Percentiles rank a stretch among this genome's conserved stretches.
These are phyloP conservation scores for Nemania sp. DNA, from an alignment of 2,329 filamentous ascomycete genomes.

Conservation along the genomic window DNA sequence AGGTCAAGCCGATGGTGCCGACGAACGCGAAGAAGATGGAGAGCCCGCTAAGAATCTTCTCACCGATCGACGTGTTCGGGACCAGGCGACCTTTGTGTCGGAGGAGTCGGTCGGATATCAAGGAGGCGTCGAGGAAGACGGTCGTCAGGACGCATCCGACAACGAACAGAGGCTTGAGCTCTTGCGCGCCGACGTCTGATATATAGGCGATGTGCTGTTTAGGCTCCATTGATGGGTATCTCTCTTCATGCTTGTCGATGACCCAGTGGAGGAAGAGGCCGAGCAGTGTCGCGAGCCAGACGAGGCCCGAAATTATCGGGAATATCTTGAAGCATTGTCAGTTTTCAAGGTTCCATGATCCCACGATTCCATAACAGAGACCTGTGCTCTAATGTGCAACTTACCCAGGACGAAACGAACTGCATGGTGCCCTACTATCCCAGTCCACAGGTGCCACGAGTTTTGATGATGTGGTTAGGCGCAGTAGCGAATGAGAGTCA, in stretches of 20 bases:
- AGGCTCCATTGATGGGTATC: slow-evolving; percentile 63
- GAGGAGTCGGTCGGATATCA: slow-evolving; percentile 81
- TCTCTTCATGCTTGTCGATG: slow-evolving; percentile 53
- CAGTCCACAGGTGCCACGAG: not conserved
- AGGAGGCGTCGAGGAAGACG: slow-evolving; percentile 78
- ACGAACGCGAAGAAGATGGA: slow-evolving; percentile 70
- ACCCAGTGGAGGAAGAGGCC: slow-evolving; percentile 73
- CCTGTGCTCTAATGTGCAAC: slow-evolving; percentile 3
- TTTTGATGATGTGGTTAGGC: not conserved
- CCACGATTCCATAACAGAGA: not conserved
- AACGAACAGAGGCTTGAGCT: slow-evolving; percentile 78
- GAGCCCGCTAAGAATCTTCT: slow-evolving; percentile 65
- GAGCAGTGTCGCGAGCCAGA: slow-evolving; percentile 70
- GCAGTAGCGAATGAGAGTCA: too few relatives aligned
- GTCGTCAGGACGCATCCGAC: slow-evolving; percentile 71
- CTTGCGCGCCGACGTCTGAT: slow-evolving; percentile 63
- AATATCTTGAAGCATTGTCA: slow-evolving; percentile 48
- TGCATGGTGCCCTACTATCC: slow-evolving; percentile 23
- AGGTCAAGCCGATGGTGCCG: slow-evolving; percentile 79
- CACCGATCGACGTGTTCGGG: slow-evolving; percentile 65
- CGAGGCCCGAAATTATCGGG: slow-evolving; percentile 67
- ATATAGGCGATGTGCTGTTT: slow-evolving; percentile 71
- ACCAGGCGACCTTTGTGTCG: slow-evolving; percentile 79
- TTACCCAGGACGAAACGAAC: slow-evolving; percentile 37
- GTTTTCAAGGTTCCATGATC: not conserved